Conservation (phyloP, 1,139 yeast genomes). For the Tardiomyces blankii region DNA sequence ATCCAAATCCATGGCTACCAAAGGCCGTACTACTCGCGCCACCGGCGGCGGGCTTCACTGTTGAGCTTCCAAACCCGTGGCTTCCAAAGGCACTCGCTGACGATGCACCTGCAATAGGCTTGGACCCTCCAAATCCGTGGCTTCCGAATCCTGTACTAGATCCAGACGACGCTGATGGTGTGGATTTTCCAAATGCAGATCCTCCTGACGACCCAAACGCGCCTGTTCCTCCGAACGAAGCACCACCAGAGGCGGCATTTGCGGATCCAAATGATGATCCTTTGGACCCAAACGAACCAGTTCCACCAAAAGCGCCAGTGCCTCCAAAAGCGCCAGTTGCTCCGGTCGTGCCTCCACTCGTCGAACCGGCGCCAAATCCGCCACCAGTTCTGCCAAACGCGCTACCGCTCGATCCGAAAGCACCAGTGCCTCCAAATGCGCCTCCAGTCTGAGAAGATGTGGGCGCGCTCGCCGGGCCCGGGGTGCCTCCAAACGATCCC, state of each 20-base stretch:
- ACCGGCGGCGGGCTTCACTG: not conserved
- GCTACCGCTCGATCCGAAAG: constrained; percentile 1
- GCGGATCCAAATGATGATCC: constrained; percentile 7
- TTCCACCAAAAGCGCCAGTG: constrained; percentile 6
- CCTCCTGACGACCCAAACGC: constrained; percentile 14
- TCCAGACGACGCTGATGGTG: not conserved
- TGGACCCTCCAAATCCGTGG: constrained; percentile 10
- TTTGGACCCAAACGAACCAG: constrained; percentile 4
- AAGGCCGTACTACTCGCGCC: constrained; percentile 4
- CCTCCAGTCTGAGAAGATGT: constrained; percentile 1
- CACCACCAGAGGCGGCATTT: constrained; percentile 4
- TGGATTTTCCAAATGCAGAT: constrained; percentile 7
- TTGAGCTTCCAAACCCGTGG: constrained; percentile 11
- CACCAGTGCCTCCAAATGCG: constrained; percentile 1
- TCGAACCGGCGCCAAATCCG: not conserved
- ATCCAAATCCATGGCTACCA: constrained; percentile 4
- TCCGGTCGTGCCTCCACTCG: no score
- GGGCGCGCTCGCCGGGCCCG: constrained; percentile 3
- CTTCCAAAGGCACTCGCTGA: not conserved
- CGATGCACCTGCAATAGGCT: constrained; percentile 1
- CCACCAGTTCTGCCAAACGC: no score
- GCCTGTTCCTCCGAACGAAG: constrained; percentile 9
- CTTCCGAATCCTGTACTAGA: constrained; percentile 9
- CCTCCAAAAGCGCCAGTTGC: constrained; percentile 1
- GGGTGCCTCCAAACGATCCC: constrained; percentile 3